Conservation (phyloP, 495 filamentous ascomycete genomes). For the Trichoderma virens region DNA sequence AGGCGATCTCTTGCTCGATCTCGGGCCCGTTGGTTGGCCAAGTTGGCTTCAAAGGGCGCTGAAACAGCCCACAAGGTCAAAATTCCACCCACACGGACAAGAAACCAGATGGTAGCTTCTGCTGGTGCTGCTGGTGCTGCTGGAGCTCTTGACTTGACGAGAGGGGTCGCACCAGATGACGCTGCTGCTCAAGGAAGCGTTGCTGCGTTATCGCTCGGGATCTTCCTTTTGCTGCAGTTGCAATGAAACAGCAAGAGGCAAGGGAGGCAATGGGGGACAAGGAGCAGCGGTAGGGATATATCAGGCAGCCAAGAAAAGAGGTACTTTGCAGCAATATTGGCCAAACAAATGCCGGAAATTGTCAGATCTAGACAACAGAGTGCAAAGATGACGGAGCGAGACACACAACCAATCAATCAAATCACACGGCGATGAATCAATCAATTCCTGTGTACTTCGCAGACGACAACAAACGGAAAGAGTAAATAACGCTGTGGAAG, state of each 20-base stretch:
- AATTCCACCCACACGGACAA: slow-evolving; percentile 6
- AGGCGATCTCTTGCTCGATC: slow-evolving; percentile 1
- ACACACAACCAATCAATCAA: slow-evolving; percentile 6
- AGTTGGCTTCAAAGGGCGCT: not conserved
- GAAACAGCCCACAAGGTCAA: not conserved
- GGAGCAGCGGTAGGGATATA: not conserved
- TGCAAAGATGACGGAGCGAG: not conserved
- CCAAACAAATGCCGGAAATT: not conserved
- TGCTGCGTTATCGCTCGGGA: not conserved
- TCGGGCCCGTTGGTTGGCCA: slow-evolving; percentile 3
- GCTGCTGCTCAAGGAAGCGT: not conserved
- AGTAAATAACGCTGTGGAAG: slow-evolving; percentile 23
- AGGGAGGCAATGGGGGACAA: not conserved
- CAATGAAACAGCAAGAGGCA: not conserved
- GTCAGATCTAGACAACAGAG: not conserved
- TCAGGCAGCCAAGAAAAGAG: not conserved
- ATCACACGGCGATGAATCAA: not conserved
- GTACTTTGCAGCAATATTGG: not conserved
- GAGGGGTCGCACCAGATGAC: not conserved
- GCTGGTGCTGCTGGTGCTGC: too few species aligned
- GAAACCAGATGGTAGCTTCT: too few species aligned
- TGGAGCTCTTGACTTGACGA: not conserved
- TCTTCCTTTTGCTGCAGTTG: not conserved
- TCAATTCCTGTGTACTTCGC: slow-evolving; percentile 18
- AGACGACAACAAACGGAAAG: slow-evolving; percentile 30